Percentiles rank a stretch among this genome's conserved stretches.
Conservation (phyloP, 2,329 filamentous ascomycete genomes). For the Erysiphe pulchra region DNA sequence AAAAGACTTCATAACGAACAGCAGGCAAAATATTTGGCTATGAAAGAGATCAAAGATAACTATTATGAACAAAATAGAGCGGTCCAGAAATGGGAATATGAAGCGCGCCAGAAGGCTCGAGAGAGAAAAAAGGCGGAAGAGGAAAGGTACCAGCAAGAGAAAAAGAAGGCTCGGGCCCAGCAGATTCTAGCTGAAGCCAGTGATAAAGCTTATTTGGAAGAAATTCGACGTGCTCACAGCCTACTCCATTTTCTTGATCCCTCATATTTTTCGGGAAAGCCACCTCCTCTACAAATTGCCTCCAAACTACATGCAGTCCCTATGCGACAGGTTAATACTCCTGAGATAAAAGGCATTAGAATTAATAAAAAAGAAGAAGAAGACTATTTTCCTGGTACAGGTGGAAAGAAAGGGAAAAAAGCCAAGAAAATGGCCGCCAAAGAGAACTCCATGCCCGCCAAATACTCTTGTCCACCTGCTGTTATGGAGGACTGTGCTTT, state of each 20-base stretch:
- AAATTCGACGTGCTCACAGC: conserved; percentile 72
- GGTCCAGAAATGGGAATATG: conserved; percentile 59
- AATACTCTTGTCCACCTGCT: conserved; percentile 71
- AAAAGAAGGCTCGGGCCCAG: conserved; percentile 51
- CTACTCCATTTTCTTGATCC: conserved; percentile 85
- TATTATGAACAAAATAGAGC: conserved; percentile 67
- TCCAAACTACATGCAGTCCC: conserved; percentile 56
- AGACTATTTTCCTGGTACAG: conserved; percentile 47
- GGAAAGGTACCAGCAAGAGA: conserved; percentile 42
- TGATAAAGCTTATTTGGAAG: conserved; percentile 71
- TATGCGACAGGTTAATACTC: conserved; percentile 60
- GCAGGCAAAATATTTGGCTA: conserved; percentile 57
- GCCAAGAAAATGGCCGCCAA: conserved; percentile 39
- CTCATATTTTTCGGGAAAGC: conserved; percentile 34
- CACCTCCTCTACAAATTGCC: conserved; percentile 31
- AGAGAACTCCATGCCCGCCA: conserved; percentile 24
- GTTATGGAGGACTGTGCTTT: conserved; percentile 76
- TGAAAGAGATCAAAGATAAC: conserved; percentile 72
- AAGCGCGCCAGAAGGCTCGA: conserved; percentile 47
- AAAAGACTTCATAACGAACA: conserved; percentile 64
- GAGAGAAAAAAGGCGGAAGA: conserved; percentile 67
- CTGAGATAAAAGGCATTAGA: conserved; percentile 63
- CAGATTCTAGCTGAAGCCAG: conserved; percentile 57
- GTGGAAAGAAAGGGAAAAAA: conserved; percentile 68
- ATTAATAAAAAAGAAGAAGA: conserved; percentile 77